Base-by-base conservation (phyloP, 208 protist genomes). In the Crithidia thermophila region DNA sequence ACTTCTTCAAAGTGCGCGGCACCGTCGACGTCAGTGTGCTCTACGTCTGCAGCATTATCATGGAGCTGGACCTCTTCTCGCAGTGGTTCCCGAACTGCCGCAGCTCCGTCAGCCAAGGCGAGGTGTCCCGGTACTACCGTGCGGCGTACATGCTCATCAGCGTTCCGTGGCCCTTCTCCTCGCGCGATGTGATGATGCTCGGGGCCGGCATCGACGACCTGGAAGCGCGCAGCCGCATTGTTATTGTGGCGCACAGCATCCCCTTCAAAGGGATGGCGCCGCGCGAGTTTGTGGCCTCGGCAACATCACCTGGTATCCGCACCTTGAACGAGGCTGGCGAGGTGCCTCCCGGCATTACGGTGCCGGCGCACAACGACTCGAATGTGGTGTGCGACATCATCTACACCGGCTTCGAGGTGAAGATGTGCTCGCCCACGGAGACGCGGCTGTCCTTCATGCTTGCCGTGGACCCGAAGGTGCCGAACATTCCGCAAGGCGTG, bases 1-100 rank as follows among this genome's bases (percentile, higher is more conserved):
- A 93, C 67, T 76, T 75, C 69, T 88, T 86, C 43, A 82, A 87
- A 45, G 83, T 85, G 31, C 72, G 75, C 23, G 74, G 69, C 25
- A 72, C 64, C 9, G 53, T 87, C 1, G 49, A 69, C 0, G 77
- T 79, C 45, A 80, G 67, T 30, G 57, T 75, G 23, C 46, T 87
- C 25, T 81, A 79, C 63, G 49, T 81, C 11, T 62, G 65, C 56
- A 58, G 78, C 49, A 72, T 79, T 27, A 70, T 87, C 23, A 67
- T 88, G 63, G 81, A 89, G 75, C 70, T 87, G 11, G 72, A 85
- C 47, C 72, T 89, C 55, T 89, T 74, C 71, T 71, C 68, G 36
- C 64, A 81, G 58, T 89, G 73, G 77, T 82, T 86, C 62, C 78
- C 77, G 4, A 70, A 82, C 55, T 89, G 79, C 71, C 9, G 30